Base-by-base conservation (phyloP, 1,139 yeast genomes). In the Pichia sp. region DNA sequence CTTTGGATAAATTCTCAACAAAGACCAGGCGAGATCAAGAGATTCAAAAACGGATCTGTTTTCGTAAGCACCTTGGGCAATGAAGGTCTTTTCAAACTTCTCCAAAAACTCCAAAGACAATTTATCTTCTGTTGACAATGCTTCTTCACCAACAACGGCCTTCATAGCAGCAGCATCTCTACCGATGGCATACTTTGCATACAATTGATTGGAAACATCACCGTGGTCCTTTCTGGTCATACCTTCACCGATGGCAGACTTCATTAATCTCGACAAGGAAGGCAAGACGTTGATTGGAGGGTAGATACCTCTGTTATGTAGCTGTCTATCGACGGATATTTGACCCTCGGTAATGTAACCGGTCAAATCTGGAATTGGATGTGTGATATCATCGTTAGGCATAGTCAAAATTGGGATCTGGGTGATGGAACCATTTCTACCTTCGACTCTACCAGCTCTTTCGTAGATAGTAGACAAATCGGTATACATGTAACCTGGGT, bases 101-200 rank as follows among this genome's bases (percentile, higher is more conserved):
- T 95, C 99, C 76, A 93, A 84, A 72, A 93, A 93, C 77, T 93
- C 99, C 69, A 93, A 81, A 1, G 99, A 93, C 63, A 93, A 81
- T 76, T 93, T 95, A 76, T 93, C 99, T 75, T 93, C 99, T 63
- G 90, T 89, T 41, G 97, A 90, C 68, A 93, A 80, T 44, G 99
- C 99, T 75, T 93, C 99, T 75, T 93, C 99, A 82, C 99, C 99
- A 66, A 93, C 99, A 63, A 93, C 99, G n/a, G 99, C 97, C 78
- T 93, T 93, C 99, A 93, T 93, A 65, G 99, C 97, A 51, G 99
- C 99, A 36, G 99, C 99, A 75, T 93, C 99, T 76, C 92, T 88
- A 79, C 99, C 99, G 77, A 93, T 95, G 63, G 99, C 99, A 72
- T 93, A 93, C 74, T 93, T 93, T 67, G 99, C 99, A 71, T 93